A percentile compares a stretch with the other conserved stretches of the same genome.
Conservation (phyloP, 768 basidiomycete genomes). For the Tricholoma sp. region DNA sequence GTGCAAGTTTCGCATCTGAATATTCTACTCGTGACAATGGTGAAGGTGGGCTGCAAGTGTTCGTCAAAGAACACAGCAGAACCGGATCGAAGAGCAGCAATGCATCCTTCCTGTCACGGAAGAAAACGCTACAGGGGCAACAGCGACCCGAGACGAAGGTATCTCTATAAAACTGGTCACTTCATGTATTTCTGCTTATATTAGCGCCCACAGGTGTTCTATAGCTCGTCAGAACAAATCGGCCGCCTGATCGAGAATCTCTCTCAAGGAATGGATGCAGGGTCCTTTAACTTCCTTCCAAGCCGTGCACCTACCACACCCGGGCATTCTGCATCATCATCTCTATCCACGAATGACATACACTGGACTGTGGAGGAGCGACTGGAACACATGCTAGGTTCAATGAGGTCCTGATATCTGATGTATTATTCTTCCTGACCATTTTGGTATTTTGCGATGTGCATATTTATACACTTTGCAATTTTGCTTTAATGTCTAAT, state of each 20-base stretch:
- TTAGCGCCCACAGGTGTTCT: constrained; percentile 52
- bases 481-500: constrained; percentile 16
- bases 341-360: constrained; percentile 57
- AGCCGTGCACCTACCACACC: constrained; percentile 40
- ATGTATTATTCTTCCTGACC: constrained; percentile 13
- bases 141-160: constrained; percentile 83
- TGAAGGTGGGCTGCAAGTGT: constrained; percentile 59
- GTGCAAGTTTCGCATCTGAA: constrained; percentile 72
- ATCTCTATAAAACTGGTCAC: constrained; percentile 18
- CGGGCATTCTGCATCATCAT: constrained; percentile 58
- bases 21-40: constrained; percentile 50
- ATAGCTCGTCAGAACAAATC: constrained; percentile 73
- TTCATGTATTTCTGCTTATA: constrained; percentile 24
- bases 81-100: constrained; percentile 63
- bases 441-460: constrained; percentile 8
- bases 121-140: constrained; percentile 49
- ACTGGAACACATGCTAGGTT: constrained; percentile 65
- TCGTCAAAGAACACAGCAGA: constrained; percentile 71
- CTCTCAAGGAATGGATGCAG: constrained; percentile 77
- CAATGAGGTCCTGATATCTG: constrained; percentile 25
- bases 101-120: constrained; percentile 57
- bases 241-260: constrained; percentile 80
- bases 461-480: constrained; percentile 14
- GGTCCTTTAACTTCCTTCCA: constrained; percentile 68
- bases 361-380: constrained; percentile 75